Evolutionary conservation across 2,329 filamentous ascomycete genomes (phyloP), one percentile per base, ranked within the genome.

Genomic region (Fusarium stilboides): DNA sequence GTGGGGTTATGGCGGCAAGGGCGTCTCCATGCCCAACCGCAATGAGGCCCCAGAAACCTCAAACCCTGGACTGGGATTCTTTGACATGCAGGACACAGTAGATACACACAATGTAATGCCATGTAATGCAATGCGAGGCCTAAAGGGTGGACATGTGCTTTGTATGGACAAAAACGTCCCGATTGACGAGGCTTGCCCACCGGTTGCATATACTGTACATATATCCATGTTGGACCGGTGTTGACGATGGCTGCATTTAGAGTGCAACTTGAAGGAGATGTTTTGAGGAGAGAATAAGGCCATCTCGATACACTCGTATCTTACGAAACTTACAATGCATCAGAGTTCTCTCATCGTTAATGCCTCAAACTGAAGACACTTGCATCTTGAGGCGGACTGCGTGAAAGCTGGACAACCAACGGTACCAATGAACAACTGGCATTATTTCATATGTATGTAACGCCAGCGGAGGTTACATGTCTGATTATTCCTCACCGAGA

Each of bases 11-110:
- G 70, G 82, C 79, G 80, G 80, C 74, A 81, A 80, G 62, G 77
- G 80, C 79, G 81, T 78, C 78, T 83, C 80, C 77, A 74, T 84
- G 80, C 84, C 84, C 84, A 86, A 86, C 83, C 76, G 78, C 75
- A 78, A 75, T 61, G 62, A 74, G 68, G 68, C 69, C 64, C 57
- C 66, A 65, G 58, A 65, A 67, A 59, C 64, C 56, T 54, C 62
- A 64, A 59, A 61, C 56, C 57, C 54, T 26, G 37, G 20, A 42
- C 40, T 49, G 40, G 45, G 52, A 17, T 40, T 40, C 52, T 34
- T 61, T 68, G 57, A 67, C 58, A 67, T 71, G 72, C 68, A 75
- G 65, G 62, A 62, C 62, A 67, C 62, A 57, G 58, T 43, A 37
- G 36, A 10, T 31, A 31, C 28, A 60, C 26, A 65, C 37, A 44